Evolutionary conservation across 805 yeast genomes (phyloP).

Genomic region (Sugiyamaella valdiviana): DNA sequence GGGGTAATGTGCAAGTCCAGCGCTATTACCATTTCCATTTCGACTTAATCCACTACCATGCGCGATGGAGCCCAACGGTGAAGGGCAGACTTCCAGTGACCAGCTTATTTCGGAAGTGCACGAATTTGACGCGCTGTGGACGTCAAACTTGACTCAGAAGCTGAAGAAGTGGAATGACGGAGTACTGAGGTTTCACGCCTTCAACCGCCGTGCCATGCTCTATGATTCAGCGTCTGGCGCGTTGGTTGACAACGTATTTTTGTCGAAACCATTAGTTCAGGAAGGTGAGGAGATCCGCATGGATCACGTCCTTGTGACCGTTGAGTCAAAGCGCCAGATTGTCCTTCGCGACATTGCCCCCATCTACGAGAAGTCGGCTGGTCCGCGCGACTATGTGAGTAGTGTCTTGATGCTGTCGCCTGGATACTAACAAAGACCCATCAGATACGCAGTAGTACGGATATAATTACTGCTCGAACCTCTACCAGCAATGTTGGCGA

Average conservation of each 20-base stretch:
- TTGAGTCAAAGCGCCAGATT: conserved; percentile 18
- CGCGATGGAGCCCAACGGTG: not conserved
- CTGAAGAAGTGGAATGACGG: conserved; percentile 36
- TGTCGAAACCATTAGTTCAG: conserved; percentile 8
- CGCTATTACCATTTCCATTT: not conserved
- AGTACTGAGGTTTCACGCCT: conserved; percentile 20
- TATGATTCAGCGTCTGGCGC: conserved; percentile 24
- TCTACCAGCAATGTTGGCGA: too few relatives aligned
- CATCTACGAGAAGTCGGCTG: conserved; percentile 8
- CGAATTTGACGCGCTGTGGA: conserved; percentile 29
- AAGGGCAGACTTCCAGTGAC: not conserved
- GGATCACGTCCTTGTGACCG: conserved; percentile 26
- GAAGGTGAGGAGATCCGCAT: conserved; percentile 22
- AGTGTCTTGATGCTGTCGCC: too few relatives aligned
- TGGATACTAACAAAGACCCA: too few relatives aligned
- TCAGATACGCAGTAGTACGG: too few relatives aligned
- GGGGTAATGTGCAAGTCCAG: not conserved
- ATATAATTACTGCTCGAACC: too few relatives aligned
- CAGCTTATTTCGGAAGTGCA: conserved; percentile 8
- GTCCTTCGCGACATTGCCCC: conserved; percentile 17
- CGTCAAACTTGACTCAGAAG: conserved; percentile 32
- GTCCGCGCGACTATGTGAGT: not conserved
- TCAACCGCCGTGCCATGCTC: conserved; percentile 25
- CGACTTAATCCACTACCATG: too few relatives aligned
- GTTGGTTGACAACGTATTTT: conserved; percentile 19